Conservation (phyloP, 352 stramenopile species). For the Pythium chondricola region DNA sequence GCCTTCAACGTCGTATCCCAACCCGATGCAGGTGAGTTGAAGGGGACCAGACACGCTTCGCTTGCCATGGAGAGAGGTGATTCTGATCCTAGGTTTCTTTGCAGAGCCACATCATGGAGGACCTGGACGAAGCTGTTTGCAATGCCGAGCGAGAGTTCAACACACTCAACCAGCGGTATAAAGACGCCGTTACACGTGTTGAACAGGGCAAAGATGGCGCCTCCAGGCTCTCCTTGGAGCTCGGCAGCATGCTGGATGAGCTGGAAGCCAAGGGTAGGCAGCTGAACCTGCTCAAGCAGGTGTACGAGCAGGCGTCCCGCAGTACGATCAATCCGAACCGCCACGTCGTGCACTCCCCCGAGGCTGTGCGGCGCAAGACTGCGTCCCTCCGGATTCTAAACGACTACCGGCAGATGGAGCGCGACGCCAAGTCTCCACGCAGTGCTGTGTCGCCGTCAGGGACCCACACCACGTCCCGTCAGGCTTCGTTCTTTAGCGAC, state of each 20-base stretch:
- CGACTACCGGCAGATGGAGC: conserved; percentile 59
- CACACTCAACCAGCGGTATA: conserved; percentile 29
- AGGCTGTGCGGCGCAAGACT: conserved; percentile 53
- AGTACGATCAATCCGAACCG: conserved; percentile 56
- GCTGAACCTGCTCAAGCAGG: conserved; percentile 58
- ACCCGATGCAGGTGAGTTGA: conserved; percentile 47
- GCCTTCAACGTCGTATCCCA: conserved; percentile 30
- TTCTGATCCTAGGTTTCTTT: no score
- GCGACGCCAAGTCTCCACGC: conserved; percentile 23
- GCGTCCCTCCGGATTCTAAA: conserved; percentile 60
- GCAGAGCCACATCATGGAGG: conserved; percentile 53
- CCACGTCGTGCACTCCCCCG: conserved; percentile 43
- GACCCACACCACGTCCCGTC: conserved; percentile 8
- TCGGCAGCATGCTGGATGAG: conserved; percentile 48
- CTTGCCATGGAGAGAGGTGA: no score
- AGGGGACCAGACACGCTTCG: no score
- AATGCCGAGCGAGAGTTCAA: conserved; percentile 42
- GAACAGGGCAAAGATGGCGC: conserved; percentile 2
- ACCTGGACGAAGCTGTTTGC: conserved; percentile 31
- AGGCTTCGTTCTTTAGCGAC: conserved; percentile 15
- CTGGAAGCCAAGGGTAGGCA: conserved; percentile 62
- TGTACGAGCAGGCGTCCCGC: conserved; percentile 44
- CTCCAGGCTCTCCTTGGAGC: conserved; percentile 33
- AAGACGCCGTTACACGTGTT: conserved; percentile 4
- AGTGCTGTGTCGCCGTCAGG: conserved; percentile 2